Evolutionary conservation across 768 basidiomycete genomes (phyloP), one percentile per base, ranked within the genome.

Genomic region (Coprinellus aureogranulatus): DNA sequence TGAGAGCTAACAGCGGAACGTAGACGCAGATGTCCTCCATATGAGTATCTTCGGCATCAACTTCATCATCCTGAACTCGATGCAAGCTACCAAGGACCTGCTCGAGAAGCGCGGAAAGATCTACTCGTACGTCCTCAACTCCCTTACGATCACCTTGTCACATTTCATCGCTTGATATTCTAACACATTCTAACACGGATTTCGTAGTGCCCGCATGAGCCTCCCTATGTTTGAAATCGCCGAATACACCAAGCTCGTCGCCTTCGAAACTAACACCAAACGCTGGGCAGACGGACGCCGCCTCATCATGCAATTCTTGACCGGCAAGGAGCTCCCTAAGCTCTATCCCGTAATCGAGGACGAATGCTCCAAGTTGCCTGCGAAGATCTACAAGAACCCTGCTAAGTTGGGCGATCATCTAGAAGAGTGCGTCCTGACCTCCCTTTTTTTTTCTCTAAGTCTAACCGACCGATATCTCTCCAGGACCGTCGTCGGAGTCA

Each of bases 41-140:
- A 59, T 61, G 0, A 72, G 68, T 27, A 59, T 75, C 18, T 63
- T 78, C 4, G 76, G 67, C 2, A 72, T 75, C 53, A 70, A 74
- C 53, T 66, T 77, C 25, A 30, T 79, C 25, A 44, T 78, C 41
- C 45, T 78, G 31, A 79, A 78, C 64, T 67, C 63, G 0, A 53
- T 54, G 34, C 57, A 68, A 12, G 47, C 64, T 4, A 74, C 76
- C 6, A 59, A 69, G 23, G 73, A 78, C 28, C 61, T 79, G 55
- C 70, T 80, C 34, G 73, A 79, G n/a, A 71, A 69, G 52, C 74
- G 75, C 42, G 74, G 79, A 22, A 63, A 70, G 31, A 67, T 71
- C 40, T 80, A 80, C 56, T 79, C 78, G n/a, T n/a, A n/a, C n/a
- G n/a, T n/a, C n/a, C n/a, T n/a, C n/a, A n/a, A n/a, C n/a, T n/a